Evolutionary conservation across 1,284 basidiomycete genomes (phyloP).

Genomic region (Xerocomus cyaneibrunnescens): DNA sequence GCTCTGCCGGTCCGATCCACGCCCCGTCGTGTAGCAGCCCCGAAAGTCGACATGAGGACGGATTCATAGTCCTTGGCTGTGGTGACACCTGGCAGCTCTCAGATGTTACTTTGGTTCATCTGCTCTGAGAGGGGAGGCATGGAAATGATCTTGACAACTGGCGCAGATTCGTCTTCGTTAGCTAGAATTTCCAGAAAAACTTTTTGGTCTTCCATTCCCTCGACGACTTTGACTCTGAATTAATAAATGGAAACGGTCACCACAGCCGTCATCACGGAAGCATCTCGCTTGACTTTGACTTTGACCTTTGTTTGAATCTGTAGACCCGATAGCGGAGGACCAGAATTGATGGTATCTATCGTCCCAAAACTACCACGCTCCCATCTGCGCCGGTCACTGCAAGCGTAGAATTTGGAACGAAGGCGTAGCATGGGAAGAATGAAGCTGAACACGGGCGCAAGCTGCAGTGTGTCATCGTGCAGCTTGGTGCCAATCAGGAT

Average conservation of each 20-base stretch:
- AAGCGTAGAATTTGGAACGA: conserved; percentile 64
- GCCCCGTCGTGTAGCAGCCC: conserved; percentile 88
- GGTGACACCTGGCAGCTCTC: conserved; percentile 72
- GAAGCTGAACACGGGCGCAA: conserved; percentile 19
- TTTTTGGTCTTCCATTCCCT: conserved; percentile 65
- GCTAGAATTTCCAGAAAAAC: conserved; percentile 75
- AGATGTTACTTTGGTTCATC: conserved; percentile 81
- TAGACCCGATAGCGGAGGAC: conserved; percentile 62
- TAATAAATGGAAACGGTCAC: conserved; percentile 3
- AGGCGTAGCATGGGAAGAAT: conserved; percentile 7
- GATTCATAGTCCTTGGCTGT: conserved; percentile 87
- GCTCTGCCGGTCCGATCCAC: conserved; percentile 95
- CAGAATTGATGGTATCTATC: conserved; percentile 65
- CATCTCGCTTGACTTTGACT: conserved; percentile 30
- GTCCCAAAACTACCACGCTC: conserved; percentile 79
- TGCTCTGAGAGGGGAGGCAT: conserved; percentile 62
- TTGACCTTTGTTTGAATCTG: conserved; percentile 47
- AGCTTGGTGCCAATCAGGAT: conserved; percentile 84
- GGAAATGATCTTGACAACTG: conserved; percentile 52
- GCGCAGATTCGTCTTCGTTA: conserved; percentile 43
- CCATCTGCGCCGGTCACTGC: conserved; percentile 67
- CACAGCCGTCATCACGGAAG: conserved; percentile 18
- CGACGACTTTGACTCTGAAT: conserved; percentile 34
- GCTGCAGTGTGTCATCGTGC: conserved; percentile 52
- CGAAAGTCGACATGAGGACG: conserved; percentile 91